phyloP scores from a whole-genome alignment of 768 basidiomycete genomes.

The Mrakia hoshinonis region DNA sequence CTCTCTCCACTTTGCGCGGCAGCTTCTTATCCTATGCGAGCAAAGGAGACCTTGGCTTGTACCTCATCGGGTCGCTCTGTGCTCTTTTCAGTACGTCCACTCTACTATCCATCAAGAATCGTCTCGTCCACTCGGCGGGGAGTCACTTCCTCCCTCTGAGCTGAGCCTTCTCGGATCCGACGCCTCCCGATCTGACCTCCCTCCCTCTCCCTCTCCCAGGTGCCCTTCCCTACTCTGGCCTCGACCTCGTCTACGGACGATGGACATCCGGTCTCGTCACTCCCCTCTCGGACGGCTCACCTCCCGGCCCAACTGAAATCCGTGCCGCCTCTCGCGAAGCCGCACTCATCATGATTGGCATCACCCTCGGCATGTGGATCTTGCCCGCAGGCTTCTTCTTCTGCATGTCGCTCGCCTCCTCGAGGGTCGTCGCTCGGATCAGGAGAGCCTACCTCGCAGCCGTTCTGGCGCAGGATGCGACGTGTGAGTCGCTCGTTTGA shows the following conservation, averaged over 20 bases:
- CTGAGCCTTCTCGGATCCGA: neutral
- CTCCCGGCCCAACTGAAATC: neutral
- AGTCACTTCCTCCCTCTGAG: neutral
- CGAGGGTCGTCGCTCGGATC: constrained; percentile 12
- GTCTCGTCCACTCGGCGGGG: no score
- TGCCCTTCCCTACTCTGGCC: constrained; percentile 8
- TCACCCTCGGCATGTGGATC: neutral
- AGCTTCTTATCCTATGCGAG: no score
- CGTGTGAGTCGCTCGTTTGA: no score
- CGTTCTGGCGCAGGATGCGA: constrained; percentile 25
- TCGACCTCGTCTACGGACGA: constrained; percentile 23
- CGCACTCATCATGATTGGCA: constrained; percentile 1
- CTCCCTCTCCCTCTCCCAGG: neutral
- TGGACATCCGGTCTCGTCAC: constrained; percentile 24
- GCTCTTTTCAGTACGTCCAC: no score
- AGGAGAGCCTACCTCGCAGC: constrained; percentile 28
- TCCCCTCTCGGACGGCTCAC: neutral
- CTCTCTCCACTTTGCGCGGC: no score
- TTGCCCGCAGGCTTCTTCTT: constrained; percentile 17
- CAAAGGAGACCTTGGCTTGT: no score
- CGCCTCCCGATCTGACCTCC: neutral
- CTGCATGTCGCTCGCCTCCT: constrained; percentile 19
- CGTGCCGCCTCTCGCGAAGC: neutral
- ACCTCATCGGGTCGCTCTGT: no score
- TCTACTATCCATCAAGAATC: no score